Conservation (phyloP, 148 eudicot species). For the Limonium bicolor region DNA sequence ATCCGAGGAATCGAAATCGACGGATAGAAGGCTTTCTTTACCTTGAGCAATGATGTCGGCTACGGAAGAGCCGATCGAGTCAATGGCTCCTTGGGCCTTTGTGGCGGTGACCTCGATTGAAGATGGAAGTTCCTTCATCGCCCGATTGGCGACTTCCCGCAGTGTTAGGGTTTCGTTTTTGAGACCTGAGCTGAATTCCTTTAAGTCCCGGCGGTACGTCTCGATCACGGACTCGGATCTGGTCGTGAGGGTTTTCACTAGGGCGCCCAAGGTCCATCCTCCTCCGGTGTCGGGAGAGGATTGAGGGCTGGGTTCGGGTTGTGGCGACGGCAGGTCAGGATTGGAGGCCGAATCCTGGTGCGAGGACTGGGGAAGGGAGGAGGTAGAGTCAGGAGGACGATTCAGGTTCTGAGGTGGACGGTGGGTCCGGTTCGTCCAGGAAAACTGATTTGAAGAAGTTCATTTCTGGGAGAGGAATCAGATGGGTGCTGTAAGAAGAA, state of each 20-base stretch:
- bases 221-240: conserved; percentile 54
- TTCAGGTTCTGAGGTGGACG: conserved; percentile 4
- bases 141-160: conserved; percentile 34
- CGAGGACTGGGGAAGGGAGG: too few species aligned
- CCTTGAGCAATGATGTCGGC: conserved; percentile 36
- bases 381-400: too few species aligned
- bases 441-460: conserved; percentile 43
- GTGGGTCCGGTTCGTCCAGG: conserved; percentile 29
- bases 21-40: conserved; percentile 19
- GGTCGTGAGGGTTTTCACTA: conserved; percentile 32
- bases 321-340: too few species aligned
- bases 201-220: conserved; percentile 52
- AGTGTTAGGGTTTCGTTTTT: conserved; percentile 36
- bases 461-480: conserved; percentile 21
- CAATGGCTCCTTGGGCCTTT: conserved; percentile 47
- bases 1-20: conserved; percentile 13
- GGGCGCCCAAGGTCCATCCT: not conserved
- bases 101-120: conserved; percentile 64
- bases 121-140: conserved; percentile 30
- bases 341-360: too few species aligned
- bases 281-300: too few species aligned
- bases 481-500: conserved; percentile 6
- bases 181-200: conserved; percentile 55
- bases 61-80: conserved; percentile 42
- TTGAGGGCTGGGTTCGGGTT: too few species aligned